Conservation (phyloP, 192 early-diverging fungal species). For the Chytriomyces hyalinus region DNA sequence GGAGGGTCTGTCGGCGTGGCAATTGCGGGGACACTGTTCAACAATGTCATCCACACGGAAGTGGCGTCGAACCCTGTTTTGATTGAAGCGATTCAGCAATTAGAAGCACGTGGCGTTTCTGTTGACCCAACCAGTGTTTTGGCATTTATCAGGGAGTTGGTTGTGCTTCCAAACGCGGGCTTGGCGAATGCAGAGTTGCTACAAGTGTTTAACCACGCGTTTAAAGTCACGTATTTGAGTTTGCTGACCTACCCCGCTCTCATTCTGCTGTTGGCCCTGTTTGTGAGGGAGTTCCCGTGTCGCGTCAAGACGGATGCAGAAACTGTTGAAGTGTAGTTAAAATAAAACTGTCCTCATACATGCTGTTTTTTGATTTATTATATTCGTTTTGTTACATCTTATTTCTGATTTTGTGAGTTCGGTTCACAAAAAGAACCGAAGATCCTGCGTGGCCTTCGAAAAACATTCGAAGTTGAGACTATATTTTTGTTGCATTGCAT, state of each 20-base stretch:
- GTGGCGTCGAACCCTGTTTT: constrained; percentile 30
- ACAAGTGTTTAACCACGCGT: constrained; percentile 33
- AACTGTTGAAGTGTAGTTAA: too few species aligned
- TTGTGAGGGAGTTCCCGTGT: constrained; percentile 44
- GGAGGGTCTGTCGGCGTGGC: constrained; percentile 45
- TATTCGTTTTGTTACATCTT: too few species aligned
- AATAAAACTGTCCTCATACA: too few species aligned
- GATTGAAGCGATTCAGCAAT: not conserved
- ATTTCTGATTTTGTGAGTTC: too few species aligned
- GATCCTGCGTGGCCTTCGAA: too few species aligned
- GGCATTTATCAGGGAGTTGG: not conserved
- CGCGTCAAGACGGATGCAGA: too few species aligned
- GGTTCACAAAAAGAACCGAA: too few species aligned
- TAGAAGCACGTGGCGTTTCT: not conserved
- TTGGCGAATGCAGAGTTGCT: constrained; percentile 21
- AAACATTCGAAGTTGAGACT: too few species aligned
- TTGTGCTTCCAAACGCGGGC: constrained; percentile 3
- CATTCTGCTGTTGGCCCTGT: constrained; percentile 43
- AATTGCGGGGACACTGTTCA: constrained; percentile 36
- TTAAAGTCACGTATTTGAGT: constrained; percentile 29
- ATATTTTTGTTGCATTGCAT: too few species aligned
- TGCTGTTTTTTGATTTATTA: too few species aligned
- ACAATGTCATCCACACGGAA: constrained; percentile 47
- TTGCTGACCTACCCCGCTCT: constrained; percentile 42
- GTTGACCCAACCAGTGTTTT: not conserved